Percentiles rank a stretch among this genome's conserved stretches.
These are phyloP conservation scores for Pseudogymnoascus sp. DNA, from an alignment of 2,329 filamentous ascomycete genomes.

Conservation along the genomic window DNA sequence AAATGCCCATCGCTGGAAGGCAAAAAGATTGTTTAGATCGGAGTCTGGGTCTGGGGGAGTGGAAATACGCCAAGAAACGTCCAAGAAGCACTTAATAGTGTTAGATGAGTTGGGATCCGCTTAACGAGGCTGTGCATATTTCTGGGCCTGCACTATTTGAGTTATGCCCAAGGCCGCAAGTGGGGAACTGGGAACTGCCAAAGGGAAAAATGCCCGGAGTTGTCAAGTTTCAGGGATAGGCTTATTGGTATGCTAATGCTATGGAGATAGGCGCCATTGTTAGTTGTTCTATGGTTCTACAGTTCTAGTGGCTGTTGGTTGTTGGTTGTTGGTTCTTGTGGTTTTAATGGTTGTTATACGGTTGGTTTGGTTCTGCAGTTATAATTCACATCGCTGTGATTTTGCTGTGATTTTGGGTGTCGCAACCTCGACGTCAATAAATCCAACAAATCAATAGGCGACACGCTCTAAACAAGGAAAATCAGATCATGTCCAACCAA, in stretches of 20 bases:
- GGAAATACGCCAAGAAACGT: background rate
- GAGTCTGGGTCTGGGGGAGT: background rate
- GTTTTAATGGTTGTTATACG: background rate
- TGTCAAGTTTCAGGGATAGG: background rate
- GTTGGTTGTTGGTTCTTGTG: background rate
- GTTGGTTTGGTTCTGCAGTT: background rate
- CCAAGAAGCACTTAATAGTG: background rate
- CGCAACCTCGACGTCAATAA: background rate
- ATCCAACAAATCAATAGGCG: background rate
- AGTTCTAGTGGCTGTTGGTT: background rate
- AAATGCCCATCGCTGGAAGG: background rate
- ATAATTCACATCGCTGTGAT: background rate
- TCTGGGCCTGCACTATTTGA: background rate
- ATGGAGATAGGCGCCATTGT: background rate
- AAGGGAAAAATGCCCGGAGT: background rate
- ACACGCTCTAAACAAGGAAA: background rate
- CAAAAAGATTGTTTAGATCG: background rate
- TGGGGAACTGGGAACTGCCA: background rate
- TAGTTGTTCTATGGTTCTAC: background rate
- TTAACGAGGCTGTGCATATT: background rate
- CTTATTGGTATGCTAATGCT: too few relatives aligned
- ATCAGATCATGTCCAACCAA: background rate
- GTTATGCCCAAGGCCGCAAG: background rate
- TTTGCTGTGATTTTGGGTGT: background rate
- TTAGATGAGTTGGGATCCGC: background rate